Percentiles rank a stretch among this genome's conserved stretches.
Evolutionary conservation across 2,329 filamentous ascomycete genomes (phyloP).

Genomic region (Fusarium pilosicola): DNA sequence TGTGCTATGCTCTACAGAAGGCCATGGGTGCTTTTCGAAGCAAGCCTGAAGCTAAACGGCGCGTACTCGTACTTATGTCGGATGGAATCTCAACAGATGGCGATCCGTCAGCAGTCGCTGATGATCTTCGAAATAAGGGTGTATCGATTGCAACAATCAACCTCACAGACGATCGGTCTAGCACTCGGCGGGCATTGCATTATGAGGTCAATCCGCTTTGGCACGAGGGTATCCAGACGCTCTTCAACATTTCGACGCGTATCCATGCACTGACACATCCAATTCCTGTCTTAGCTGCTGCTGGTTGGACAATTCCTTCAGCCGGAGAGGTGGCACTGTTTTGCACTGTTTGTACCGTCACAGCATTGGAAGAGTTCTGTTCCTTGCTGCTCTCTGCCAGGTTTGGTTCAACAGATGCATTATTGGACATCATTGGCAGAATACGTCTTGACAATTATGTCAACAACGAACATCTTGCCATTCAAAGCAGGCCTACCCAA

Average conservation of each 20-base stretch:
- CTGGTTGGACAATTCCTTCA: background rate
- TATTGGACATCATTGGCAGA: background rate
- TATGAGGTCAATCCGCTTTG: background rate
- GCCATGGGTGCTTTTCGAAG: background rate
- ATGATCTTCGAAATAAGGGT: accelerated
- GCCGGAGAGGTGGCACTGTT: background rate
- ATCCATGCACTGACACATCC: background rate
- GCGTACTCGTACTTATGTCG: background rate
- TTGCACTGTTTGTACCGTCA: background rate
- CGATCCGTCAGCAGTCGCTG: background rate
- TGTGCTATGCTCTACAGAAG: background rate
- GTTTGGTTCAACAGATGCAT: background rate
- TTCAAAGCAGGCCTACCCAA: accelerated
- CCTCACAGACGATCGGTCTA: accelerated
- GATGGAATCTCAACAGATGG: background rate
- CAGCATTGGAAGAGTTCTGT: background rate
- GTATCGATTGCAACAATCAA: background rate
- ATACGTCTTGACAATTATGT: background rate
- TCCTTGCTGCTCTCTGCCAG: background rate
- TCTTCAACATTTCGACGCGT: background rate
- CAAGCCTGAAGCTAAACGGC: accelerated
- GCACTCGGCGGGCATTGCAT: background rate
- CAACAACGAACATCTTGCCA: background rate
- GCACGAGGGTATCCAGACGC: background rate
- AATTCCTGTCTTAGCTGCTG: background rate